Evolutionary conservation across 768 basidiomycete species (phyloP).

Genomic region (Pleurotus tuoliensis): DNA sequence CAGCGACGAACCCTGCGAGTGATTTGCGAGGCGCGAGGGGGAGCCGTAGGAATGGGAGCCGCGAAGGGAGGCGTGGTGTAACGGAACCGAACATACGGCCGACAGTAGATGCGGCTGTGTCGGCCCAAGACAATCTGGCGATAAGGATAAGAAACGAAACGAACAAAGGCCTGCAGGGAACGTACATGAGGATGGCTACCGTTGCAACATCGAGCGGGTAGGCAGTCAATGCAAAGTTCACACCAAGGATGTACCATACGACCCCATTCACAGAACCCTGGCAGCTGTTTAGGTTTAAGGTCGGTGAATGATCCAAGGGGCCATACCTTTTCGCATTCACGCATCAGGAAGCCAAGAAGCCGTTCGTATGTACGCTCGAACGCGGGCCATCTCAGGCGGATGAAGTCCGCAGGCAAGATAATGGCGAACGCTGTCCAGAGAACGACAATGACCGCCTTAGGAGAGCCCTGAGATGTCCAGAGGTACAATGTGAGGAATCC

Average conservation of each 20-base stretch:
- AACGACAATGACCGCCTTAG: constrained; percentile 55
- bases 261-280: constrained; percentile 80
- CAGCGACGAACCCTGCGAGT: constrained; percentile 80
- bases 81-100: constrained; percentile 79
- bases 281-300: background rate
- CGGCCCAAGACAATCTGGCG: constrained; percentile 87
- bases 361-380: constrained; percentile 74
- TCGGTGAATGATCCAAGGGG: background rate
- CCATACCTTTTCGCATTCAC: constrained; percentile 77
- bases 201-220: constrained; percentile 87
- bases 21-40: constrained; percentile 82
- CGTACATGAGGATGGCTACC: constrained; percentile 86
- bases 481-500: constrained; percentile 42
- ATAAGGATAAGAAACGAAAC: constrained; percentile 1
- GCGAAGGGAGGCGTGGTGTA: constrained; percentile 43
- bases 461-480: constrained; percentile 50
- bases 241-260: constrained; percentile 88
- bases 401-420: constrained; percentile 69
- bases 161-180: constrained; percentile 13
- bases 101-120: constrained; percentile 89
- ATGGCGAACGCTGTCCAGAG: constrained; percentile 65
- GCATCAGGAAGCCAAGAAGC: constrained; percentile 79
- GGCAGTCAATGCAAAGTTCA: constrained; percentile 66
- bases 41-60: constrained; percentile 43
- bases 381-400: constrained; percentile 61